Conservation (phyloP, 306 rosid genomes). For the Pyrus betulifolia region DNA sequence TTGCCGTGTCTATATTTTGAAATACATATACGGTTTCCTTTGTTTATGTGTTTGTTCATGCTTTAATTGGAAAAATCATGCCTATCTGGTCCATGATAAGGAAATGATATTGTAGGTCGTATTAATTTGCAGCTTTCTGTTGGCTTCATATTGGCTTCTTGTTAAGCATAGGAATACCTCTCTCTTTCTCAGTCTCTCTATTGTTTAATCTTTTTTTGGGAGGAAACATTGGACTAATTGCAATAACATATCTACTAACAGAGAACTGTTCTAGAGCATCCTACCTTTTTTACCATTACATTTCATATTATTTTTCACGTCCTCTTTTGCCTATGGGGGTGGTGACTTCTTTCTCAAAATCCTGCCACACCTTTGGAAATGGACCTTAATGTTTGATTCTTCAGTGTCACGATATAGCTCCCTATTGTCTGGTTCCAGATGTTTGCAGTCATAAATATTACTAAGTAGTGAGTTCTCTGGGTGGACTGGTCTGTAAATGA, state of each 20-base stretch:
- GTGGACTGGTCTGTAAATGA: neutral
- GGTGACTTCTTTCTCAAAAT: neutral
- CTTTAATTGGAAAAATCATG: neutral
- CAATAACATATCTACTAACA: neutral
- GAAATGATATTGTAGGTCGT: neutral
- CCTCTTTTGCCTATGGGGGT: neutral
- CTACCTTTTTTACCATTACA: neutral
- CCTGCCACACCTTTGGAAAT: neutral
- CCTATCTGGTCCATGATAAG: neutral
- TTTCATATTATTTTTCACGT: neutral
- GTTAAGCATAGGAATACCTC: neutral
- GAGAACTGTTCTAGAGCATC: neutral
- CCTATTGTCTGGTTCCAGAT: neutral
- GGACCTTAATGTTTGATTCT: neutral
- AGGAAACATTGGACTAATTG: neutral
- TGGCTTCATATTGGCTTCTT: neutral
- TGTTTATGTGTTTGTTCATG: neutral
- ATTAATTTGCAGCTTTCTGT: neutral
- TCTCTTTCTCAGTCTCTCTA: neutral
- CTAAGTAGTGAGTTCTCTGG: neutral
- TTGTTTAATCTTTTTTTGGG: neutral
- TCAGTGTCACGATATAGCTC: neutral
- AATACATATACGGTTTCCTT: conserved; percentile 3
- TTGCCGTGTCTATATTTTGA: neutral
- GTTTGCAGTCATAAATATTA: neutral